These are phyloP conservation scores for Amphicarpaea edgeworthii DNA, from an alignment of 306 rosid genomes.

Conservation along the genomic window DNA sequence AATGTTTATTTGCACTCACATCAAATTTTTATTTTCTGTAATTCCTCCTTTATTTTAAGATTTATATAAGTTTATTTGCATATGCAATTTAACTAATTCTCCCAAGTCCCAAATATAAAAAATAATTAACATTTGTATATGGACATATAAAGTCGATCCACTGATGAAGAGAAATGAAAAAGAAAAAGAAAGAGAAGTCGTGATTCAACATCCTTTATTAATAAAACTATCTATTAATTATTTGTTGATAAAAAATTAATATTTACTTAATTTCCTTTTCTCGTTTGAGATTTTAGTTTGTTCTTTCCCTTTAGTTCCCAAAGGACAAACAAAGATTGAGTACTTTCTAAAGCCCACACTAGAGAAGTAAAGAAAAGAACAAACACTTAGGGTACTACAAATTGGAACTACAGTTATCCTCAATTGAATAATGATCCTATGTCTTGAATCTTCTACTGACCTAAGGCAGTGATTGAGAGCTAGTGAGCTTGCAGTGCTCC, in stretches of 20 bases:
- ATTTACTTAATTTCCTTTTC: neutral
- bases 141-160: too few relatives aligned
- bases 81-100: neutral
- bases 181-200: too few relatives aligned
- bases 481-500: slow-evolving; percentile 13
- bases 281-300: neutral
- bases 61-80: neutral
- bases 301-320: slow-evolving; percentile 17
- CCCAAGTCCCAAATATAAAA: too few relatives aligned
- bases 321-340: neutral
- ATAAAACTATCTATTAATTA: too few relatives aligned
- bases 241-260: too few relatives aligned
- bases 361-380: slow-evolving; percentile 30
- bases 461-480: neutral
- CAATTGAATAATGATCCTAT: slow-evolving; percentile 23
- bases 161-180: too few relatives aligned
- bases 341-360: slow-evolving; percentile 6
- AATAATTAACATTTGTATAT: too few relatives aligned
- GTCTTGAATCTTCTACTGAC: neutral
- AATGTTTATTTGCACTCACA: too few relatives aligned
- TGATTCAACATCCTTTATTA: too few relatives aligned
- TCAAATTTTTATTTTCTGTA: neutral
- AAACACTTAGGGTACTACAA: slow-evolving; percentile 12
- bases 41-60: neutral
- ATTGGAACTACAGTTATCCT: slow-evolving; percentile 25